Percentiles rank a stretch among this genome's conserved stretches.
phyloP scores from a whole-genome alignment of 306 rosid species.

The Pachyrhizus erosus region DNA sequence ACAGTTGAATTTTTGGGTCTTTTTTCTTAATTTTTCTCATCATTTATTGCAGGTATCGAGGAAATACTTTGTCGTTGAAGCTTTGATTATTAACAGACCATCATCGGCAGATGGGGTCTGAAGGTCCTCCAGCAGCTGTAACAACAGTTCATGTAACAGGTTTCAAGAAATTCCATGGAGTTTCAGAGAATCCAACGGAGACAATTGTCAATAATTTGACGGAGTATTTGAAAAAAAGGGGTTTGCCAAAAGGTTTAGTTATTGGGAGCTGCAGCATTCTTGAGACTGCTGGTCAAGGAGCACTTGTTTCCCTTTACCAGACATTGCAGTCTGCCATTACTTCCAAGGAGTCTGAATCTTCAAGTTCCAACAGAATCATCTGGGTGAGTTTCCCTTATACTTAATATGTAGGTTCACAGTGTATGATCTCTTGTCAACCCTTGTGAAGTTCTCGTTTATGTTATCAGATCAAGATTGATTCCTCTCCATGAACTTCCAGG shows the following conservation, averaged over 20 bases:
- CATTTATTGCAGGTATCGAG: slow-evolving; percentile 57
- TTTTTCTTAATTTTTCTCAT: slow-evolving; percentile 25
- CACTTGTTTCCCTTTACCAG: slow-evolving; percentile 59
- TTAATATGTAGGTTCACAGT: slow-evolving; percentile 13
- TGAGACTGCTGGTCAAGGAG: slow-evolving; percentile 95
- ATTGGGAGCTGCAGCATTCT: slow-evolving; percentile 89
- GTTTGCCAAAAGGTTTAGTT: slow-evolving; percentile 78
- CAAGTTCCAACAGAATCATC: slow-evolving; percentile 62
- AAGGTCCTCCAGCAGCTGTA: slow-evolving; percentile 77
- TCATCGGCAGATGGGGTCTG: slow-evolving; percentile 83
- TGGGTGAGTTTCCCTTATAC: slow-evolving; percentile 67
- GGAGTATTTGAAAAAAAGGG: slow-evolving; percentile 75
- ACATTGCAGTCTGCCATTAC: slow-evolving; percentile 69
- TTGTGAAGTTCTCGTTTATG: neutral
- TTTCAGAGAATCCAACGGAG: slow-evolving; percentile 95
- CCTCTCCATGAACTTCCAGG: neutral
- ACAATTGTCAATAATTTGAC: slow-evolving; percentile 65
- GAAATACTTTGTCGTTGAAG: slow-evolving; percentile 46
- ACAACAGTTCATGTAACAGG: slow-evolving; percentile 87
- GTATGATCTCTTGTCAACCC: slow-evolving; percentile 3
- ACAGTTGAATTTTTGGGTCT: slow-evolving; percentile 1
- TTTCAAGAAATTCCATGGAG: slow-evolving; percentile 97
- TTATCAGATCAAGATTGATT: slow-evolving; percentile 26
- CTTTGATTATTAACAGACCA: slow-evolving; percentile 45
- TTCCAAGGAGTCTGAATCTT: slow-evolving; percentile 61